Evolutionary conservation across 805 yeast species (phyloP), one percentile per base, ranked within the genome.

Genomic region (Blastobotrys attinorum): DNA sequence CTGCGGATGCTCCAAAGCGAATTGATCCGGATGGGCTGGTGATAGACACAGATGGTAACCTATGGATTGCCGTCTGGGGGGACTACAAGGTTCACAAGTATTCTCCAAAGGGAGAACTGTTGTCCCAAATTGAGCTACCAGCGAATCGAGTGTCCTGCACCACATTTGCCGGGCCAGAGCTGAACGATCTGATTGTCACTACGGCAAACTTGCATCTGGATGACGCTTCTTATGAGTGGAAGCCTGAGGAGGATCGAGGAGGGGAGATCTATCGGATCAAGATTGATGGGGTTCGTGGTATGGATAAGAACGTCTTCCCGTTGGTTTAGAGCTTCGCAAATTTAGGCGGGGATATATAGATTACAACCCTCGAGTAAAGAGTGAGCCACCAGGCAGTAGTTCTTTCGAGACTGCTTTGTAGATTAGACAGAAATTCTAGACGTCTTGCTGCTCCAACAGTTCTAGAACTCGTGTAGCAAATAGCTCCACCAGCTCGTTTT

Each of bases 11-110:
- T 4, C 13, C 29, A 4, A 52, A 52, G 0, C 29, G 29, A 25
- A 25, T 25, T 25, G 92, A 79, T 52, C 96, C 96, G 0, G 97
- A 88, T 60, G 97, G 97, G 17, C 70, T 83, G 50, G 67, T 79
- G 21, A 63, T 83, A 50, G 76, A 83, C 34, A 62, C 54, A 3
- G 59, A 59, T 18, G 80, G 77, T 6, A 68, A 73, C 42, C 57
- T 88, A 32, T 83, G 74, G 63, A 67, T 78, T 3, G 83, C 94
- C 1, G 75, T 83, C 10, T 87, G 81, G 76, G 71, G 79, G 22
- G 71, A 82, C 1, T 59, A 66, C 34, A 58, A 73, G 18, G 77
- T 87, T 7, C 70, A 79, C 37, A 76, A 79, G 53, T 70, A 75
- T 48, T 64, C 75, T 33, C 40, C 64, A 1, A 40, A 47, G 5